Conservation (phyloP, 495 filamentous ascomycete species). For the Aspergillus panamensis region DNA sequence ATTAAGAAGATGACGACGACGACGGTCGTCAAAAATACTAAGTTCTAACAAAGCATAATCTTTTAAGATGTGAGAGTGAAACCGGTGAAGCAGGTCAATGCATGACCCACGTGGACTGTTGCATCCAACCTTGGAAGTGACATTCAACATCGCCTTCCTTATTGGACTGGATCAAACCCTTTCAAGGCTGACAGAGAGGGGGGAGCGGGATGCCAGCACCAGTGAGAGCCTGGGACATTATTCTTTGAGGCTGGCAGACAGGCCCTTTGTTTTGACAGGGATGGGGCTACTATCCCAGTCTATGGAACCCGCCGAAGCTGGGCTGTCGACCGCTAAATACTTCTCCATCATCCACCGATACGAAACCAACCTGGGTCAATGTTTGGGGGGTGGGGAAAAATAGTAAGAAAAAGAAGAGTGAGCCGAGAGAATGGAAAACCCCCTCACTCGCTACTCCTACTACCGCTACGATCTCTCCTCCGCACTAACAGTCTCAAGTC, state of each 20-base stretch:
- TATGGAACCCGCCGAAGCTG: conserved; percentile 2
- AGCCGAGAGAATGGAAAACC: not conserved
- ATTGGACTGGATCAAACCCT: conserved; percentile 1
- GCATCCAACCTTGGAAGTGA: conserved; percentile 10
- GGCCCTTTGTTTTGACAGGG: not conserved
- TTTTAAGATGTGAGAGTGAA: not conserved
- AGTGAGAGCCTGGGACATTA: not conserved
- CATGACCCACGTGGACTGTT: conserved; percentile 20
- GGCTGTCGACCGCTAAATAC: not conserved
- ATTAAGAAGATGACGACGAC: too few species aligned
- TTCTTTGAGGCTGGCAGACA: not conserved
- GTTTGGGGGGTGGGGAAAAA: not conserved
- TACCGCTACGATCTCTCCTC: not conserved
- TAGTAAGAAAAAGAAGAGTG: not conserved
- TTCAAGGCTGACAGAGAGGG: conserved; percentile 2
- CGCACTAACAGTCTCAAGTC: too few species aligned
- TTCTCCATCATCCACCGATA: not conserved
- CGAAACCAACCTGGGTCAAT: not conserved
- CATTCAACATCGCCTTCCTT: not conserved
- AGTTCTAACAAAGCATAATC: too few species aligned
- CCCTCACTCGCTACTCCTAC: not conserved
- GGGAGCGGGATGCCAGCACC: conserved; percentile 1
- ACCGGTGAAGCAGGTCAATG: conserved; percentile 15
- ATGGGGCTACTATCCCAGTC: not conserved
- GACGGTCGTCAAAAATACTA: too few species aligned